Evolutionary conservation across 768 basidiomycete species (phyloP).

Genomic region (Tricholoma terreum): DNA sequence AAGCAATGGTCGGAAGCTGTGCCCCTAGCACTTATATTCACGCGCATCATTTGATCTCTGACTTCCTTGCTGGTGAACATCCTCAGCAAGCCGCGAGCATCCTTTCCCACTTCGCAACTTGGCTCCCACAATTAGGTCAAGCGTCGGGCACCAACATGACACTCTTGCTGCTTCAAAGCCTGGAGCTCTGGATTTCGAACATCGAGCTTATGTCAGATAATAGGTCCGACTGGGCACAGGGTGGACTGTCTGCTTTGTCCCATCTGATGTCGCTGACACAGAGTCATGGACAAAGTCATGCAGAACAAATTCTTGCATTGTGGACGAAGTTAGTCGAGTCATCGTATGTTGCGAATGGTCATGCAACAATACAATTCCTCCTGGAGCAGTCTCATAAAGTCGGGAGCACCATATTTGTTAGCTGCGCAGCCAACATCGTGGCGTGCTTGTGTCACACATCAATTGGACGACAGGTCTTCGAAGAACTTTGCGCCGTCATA

Average conservation of each 20-base stretch:
- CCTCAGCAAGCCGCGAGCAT: slow-evolving; percentile 62
- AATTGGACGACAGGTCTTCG: slow-evolving; percentile 69
- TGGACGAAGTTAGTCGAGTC: slow-evolving; percentile 78
- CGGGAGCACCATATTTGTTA: slow-evolving; percentile 72
- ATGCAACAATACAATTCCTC: slow-evolving; percentile 77
- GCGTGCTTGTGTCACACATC: slow-evolving; percentile 79
- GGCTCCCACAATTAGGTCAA: slow-evolving; percentile 65
- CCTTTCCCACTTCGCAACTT: slow-evolving; percentile 65
- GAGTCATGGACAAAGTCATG: slow-evolving; percentile 67
- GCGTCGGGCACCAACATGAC: slow-evolving; percentile 43
- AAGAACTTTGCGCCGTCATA: slow-evolving; percentile 81
- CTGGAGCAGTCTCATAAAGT: slow-evolving; percentile 87
- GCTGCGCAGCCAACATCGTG: slow-evolving; percentile 76
- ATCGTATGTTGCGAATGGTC: slow-evolving; percentile 69
- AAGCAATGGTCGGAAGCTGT: slow-evolving; percentile 67
- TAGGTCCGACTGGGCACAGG: slow-evolving; percentile 49
- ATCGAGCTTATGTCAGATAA: slow-evolving; percentile 68
- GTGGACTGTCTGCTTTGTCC: slow-evolving; percentile 66
- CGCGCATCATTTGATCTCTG: slow-evolving; percentile 75
- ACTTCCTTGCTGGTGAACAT: slow-evolving; percentile 76
- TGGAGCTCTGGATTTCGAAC: slow-evolving; percentile 82
- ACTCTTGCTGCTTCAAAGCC: slow-evolving; percentile 67
- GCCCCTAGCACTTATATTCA: slow-evolving; percentile 76
- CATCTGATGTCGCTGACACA: slow-evolving; percentile 83
- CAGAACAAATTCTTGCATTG: slow-evolving; percentile 76